Evolutionary conservation across 2,329 filamentous ascomycete genomes (phyloP).

Genomic region (Colletotrichum incanum): DNA sequence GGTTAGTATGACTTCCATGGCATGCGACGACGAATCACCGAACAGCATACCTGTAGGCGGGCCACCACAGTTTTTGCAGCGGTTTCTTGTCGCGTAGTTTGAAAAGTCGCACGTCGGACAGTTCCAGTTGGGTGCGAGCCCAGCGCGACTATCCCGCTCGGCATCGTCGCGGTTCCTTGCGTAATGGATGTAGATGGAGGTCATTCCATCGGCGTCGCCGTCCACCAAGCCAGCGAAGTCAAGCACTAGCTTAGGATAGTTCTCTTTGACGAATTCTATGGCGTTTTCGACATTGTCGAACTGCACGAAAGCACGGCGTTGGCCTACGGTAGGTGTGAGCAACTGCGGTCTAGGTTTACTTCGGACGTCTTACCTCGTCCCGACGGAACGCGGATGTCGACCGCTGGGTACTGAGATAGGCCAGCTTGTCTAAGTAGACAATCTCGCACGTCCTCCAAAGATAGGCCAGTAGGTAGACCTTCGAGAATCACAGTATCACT

Average conservation of each 20-base stretch:
- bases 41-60: constrained; percentile 28
- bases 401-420: constrained; percentile 53
- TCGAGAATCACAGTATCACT: constrained; percentile 70
- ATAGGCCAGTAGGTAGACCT: constrained; percentile 65
- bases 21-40: not conserved
- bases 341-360: not conserved
- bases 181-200: constrained; percentile 59
- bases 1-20: constrained; percentile 7
- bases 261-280: constrained; percentile 58
- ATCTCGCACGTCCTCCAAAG: constrained; percentile 66
- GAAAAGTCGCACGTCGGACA: constrained; percentile 54
- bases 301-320: constrained; percentile 59
- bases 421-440: constrained; percentile 53
- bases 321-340: constrained; percentile 49
- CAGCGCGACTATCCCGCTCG: constrained; percentile 49
- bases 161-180: constrained; percentile 54
- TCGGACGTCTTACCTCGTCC: constrained; percentile 29
- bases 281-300: constrained; percentile 59
- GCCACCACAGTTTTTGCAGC: constrained; percentile 57
- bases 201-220: constrained; percentile 56
- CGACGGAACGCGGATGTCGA: constrained; percentile 58
- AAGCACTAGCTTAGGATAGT: constrained; percentile 59
- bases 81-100: constrained; percentile 56
- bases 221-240: constrained; percentile 55
- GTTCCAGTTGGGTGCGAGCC: constrained; percentile 52